phyloP scores from a whole-genome alignment of 2,329 filamentous ascomycete species.

The Chaetomium olivaceum region DNA sequence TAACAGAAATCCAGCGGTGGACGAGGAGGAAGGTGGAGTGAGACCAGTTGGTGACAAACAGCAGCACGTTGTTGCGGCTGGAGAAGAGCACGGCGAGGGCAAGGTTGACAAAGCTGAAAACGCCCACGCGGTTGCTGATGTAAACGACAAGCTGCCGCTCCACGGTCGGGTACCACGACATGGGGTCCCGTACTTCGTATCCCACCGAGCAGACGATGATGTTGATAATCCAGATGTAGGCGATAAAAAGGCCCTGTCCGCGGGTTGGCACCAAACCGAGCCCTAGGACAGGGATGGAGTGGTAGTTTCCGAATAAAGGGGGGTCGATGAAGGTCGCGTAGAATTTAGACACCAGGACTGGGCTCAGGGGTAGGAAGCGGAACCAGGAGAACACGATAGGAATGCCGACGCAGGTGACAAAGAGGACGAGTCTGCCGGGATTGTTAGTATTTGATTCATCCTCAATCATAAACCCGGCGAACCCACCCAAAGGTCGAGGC shows the following conservation, averaged over 20 bases:
- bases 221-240: slow-evolving; percentile 4
- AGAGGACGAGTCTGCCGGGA: background rate
- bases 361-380: background rate
- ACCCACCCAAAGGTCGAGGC: background rate
- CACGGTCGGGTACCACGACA: background rate
- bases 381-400: background rate
- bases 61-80: slow-evolving; percentile 14
- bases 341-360: background rate
- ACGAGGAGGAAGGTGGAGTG: slow-evolving; percentile 12
- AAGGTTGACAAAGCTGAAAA: slow-evolving; percentile 11
- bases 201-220: slow-evolving; percentile 3
- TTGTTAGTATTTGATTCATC: background rate
- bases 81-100: slow-evolving; percentile 10
- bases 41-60: slow-evolving; percentile 4
- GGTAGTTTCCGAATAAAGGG: background rate
- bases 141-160: background rate
- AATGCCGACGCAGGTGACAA: background rate
- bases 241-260: slow-evolving; percentile 4
- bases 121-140: slow-evolving; percentile 11
- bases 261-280: slow-evolving; percentile 1
- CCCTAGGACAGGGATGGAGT: background rate
- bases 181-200: background rate
- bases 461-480: background rate
- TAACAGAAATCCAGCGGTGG: slow-evolving; percentile 6
- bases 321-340: background rate